These are phyloP conservation scores for Akebia trifoliata DNA, from an alignment of 164 flowering plant species.

Conservation along the genomic window DNA sequence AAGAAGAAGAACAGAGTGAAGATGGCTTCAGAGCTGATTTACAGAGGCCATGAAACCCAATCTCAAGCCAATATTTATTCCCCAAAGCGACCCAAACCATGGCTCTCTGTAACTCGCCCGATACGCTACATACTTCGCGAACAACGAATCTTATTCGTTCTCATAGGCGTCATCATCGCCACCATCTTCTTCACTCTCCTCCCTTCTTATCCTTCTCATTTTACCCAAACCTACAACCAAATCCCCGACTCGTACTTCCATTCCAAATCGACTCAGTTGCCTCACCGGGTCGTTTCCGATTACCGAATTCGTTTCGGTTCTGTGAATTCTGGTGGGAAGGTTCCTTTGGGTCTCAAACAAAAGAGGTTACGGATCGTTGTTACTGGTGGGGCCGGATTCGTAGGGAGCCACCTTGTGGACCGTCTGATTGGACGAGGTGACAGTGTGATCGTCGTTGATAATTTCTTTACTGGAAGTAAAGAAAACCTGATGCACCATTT, in stretches of 20 bases:
- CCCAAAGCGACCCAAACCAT: constrained; percentile 68
- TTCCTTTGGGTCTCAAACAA: constrained; percentile 72
- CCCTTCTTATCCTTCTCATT: constrained; percentile 21
- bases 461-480: constrained; percentile 88
- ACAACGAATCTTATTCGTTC: constrained; percentile 63
- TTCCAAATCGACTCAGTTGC: constrained; percentile 4
- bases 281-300: constrained; percentile 14
- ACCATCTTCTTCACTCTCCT: constrained; percentile 49
- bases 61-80: constrained; percentile 38
- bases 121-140: constrained; percentile 67
- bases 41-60: constrained; percentile 55
- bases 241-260: constrained; percentile 8
- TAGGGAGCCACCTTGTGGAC: constrained; percentile 86
- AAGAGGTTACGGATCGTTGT: constrained; percentile 77
- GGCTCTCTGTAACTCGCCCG: constrained; percentile 40
- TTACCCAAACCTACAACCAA: constrained; percentile 6
- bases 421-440: constrained; percentile 76
- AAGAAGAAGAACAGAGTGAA: no score
- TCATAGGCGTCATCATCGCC: constrained; percentile 66
- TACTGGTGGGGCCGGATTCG: constrained; percentile 94
- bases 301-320: constrained; percentile 13
- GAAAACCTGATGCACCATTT: constrained; percentile 89
- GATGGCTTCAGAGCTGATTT: constrained; percentile 28
- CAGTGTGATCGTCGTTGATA: constrained; percentile 88
- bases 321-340: constrained; percentile 43